Percentiles rank a stretch among this genome's conserved stretches.
Evolutionary conservation across 176 grass and related monocot species (phyloP).

Genomic region (Saccharum spontaneum): DNA sequence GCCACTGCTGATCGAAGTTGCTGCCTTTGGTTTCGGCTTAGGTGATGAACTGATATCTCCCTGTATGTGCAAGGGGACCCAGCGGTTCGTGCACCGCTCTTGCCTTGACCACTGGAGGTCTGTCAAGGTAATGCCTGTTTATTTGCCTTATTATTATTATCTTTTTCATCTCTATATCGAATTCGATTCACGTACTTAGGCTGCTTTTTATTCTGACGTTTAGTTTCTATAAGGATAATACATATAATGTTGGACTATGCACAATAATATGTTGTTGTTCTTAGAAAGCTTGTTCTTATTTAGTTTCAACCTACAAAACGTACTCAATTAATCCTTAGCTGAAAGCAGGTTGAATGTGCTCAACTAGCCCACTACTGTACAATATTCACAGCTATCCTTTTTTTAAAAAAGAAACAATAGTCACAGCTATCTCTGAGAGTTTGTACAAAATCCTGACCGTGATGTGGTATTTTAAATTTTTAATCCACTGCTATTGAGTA

Average conservation of each 20-base stretch:
- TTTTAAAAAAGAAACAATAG: too few species aligned
- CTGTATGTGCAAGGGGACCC: conserved; percentile 77
- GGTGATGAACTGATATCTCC: conserved; percentile 80
- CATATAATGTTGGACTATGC: not conserved
- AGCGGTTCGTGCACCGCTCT: conserved; percentile 72
- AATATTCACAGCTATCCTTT: too few species aligned
- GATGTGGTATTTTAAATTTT: too few species aligned
- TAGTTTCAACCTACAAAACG: not conserved
- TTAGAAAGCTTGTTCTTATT: not conserved
- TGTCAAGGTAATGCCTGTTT: conserved; percentile 41
- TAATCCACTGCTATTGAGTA: too few species aligned
- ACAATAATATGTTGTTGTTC: not conserved
- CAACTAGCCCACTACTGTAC: too few species aligned
- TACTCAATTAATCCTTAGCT: not conserved
- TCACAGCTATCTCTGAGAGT: too few species aligned
- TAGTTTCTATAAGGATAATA: not conserved
- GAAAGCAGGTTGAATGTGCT: not conserved
- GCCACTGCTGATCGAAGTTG: not conserved
- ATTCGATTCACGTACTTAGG: not conserved
- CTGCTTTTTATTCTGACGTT: not conserved
- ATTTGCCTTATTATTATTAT: not conserved
- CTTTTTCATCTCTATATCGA: not conserved
- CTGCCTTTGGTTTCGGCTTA: conserved; percentile 13
- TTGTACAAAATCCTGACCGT: too few species aligned
- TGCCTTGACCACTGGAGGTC: conserved; percentile 84